Conservation (phyloP, 148 eudicot genomes). For the Amaranthus hypochondriacus region DNA sequence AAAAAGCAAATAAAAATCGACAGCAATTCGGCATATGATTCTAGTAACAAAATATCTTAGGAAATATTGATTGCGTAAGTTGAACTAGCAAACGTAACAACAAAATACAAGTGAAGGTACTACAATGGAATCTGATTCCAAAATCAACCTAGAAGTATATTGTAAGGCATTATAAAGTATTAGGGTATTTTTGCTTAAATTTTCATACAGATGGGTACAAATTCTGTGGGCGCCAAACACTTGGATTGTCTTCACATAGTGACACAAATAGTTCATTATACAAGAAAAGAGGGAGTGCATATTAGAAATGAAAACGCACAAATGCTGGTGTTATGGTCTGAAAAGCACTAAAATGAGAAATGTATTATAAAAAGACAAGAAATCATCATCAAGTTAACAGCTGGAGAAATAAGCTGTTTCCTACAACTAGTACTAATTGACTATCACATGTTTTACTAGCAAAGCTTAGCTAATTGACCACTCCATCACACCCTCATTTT, state of each 20-base stretch:
- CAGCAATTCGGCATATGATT: too few species aligned
- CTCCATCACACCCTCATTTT: background rate
- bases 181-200: background rate
- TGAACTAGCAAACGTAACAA: too few species aligned
- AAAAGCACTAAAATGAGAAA: background rate
- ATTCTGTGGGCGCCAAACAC: background rate
- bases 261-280: background rate
- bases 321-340: background rate
- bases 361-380: constrained; percentile 1
- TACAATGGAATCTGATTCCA: too few species aligned
- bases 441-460: background rate
- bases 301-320: background rate
- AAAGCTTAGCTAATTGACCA: constrained; percentile 9
- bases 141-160: background rate
- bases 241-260: too few species aligned
- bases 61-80: too few species aligned
- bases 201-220: background rate
- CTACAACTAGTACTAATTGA: background rate
- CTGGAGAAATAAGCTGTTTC: constrained; percentile 19
- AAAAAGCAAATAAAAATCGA: too few species aligned
- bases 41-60: too few species aligned
- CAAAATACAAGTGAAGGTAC: too few species aligned
- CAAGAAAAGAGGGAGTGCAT: background rate
- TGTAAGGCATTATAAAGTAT: background rate
- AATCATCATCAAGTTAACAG: constrained; percentile 20